Conservation (phyloP, 1,139 yeast species). For the Waltiozyma sp. region DNA sequence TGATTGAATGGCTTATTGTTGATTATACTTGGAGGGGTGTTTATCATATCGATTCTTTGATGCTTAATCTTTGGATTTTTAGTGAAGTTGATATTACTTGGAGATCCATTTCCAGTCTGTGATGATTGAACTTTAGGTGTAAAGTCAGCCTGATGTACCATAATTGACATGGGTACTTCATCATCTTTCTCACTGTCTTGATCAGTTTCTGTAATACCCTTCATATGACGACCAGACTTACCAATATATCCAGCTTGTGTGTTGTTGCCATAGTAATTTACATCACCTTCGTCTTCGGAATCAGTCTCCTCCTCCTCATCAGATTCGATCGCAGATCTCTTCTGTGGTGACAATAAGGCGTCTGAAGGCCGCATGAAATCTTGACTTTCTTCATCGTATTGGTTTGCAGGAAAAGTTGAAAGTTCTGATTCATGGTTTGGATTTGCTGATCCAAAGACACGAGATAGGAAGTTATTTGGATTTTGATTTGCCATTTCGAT, state of each 20-base stretch:
- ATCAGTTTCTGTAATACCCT: neutral
- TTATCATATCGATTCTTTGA: neutral
- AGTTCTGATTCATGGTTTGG: slow-evolving; percentile 12
- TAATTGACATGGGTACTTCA: slow-evolving; percentile 19
- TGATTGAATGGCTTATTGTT: slow-evolving; percentile 1
- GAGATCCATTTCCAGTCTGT: neutral
- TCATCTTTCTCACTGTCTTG: slow-evolving; percentile 8
- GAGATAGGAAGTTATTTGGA: slow-evolving; percentile 26
- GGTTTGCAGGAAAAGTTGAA: slow-evolving; percentile 7
- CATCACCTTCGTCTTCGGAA: slow-evolving; percentile 8
- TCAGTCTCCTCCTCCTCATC: slow-evolving; percentile 11
- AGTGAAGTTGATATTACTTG: neutral
- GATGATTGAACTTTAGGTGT: neutral
- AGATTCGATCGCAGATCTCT: slow-evolving; percentile 16
- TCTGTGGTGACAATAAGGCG: neutral
- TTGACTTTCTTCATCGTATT: slow-evolving; percentile 7
- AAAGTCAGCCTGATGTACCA: slow-evolving; percentile 15
- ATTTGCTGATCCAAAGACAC: slow-evolving; percentile 28
- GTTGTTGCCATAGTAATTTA: slow-evolving; percentile 6
- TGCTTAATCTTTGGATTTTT: neutral
- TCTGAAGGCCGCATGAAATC: neutral
- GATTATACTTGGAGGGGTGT: neutral
- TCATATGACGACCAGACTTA: slow-evolving; percentile 2
- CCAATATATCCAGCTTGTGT: slow-evolving; percentile 5
- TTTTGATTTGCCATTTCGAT: slow-evolving; percentile 12